Conservation (phyloP, 2,329 filamentous ascomycete species). For the Pseudogymnoascus sp. region DNA sequence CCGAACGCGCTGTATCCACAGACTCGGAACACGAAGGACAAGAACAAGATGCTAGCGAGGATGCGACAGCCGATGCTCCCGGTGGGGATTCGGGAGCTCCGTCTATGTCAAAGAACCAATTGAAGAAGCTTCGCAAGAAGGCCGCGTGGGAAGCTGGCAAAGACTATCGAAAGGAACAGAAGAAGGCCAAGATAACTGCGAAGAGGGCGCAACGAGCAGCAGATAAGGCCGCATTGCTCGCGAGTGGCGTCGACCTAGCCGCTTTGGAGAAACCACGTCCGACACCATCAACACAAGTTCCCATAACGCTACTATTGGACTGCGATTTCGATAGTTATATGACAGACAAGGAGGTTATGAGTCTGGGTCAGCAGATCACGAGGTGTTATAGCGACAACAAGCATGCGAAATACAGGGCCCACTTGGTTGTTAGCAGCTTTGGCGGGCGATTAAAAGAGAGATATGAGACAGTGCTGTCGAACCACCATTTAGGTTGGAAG, state of each 20-base stretch:
- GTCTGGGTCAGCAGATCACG: constrained; percentile 74
- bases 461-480: constrained; percentile 66
- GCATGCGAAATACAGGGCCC: constrained; percentile 54
- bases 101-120: constrained; percentile 72
- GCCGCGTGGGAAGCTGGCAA: constrained; percentile 69
- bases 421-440: constrained; percentile 72
- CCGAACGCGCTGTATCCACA: background rate
- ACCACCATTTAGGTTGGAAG: constrained; percentile 71
- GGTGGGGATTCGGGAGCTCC: background rate
- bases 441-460: constrained; percentile 64
- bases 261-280: constrained; percentile 19
- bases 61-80: background rate
- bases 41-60: background rate
- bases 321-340: constrained; percentile 89
- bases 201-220: constrained; percentile 42
- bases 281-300: constrained; percentile 45
- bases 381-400: constrained; percentile 84
- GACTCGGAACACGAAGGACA: constrained; percentile 8
- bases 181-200: constrained; percentile 44
- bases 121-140: constrained; percentile 66
- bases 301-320: constrained; percentile 76
- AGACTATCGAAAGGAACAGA: constrained; percentile 44
- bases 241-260: constrained; percentile 29
- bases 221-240: constrained; percentile 37
- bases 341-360: constrained; percentile 76